A percentile compares a stretch with the other conserved stretches of the same genome.
These are phyloP conservation scores for Diaporthe amygdali DNA, from an alignment of 2,329 filamentous ascomycete species.

Conservation along the genomic window DNA sequence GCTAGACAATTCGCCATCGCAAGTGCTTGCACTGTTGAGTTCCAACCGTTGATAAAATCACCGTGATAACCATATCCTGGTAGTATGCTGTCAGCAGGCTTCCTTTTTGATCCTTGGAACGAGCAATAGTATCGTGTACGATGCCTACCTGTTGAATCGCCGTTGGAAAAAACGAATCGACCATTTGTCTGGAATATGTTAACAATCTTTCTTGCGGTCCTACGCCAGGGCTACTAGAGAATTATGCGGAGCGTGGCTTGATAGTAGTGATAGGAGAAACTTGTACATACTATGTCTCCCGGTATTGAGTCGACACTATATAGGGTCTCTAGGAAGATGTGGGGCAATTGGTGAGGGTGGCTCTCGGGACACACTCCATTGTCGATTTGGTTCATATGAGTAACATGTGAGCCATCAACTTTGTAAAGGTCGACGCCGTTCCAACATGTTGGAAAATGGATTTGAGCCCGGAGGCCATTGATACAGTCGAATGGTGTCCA, in stretches of 20 bases:
- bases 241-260: background rate
- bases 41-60: conserved; percentile 57
- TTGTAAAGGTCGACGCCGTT: conserved; percentile 60
- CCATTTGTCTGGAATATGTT: background rate
- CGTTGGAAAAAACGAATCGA: background rate
- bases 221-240: background rate
- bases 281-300: background rate
- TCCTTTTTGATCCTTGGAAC: background rate
- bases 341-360: conserved; percentile 49
- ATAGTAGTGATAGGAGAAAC: background rate
- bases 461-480: conserved; percentile 62
- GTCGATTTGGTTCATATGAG: conserved; percentile 42
- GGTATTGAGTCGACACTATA: background rate
- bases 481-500: conserved; percentile 51
- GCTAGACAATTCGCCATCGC: conserved; percentile 38
- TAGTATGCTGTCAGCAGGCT: background rate
- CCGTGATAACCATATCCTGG: conserved; percentile 56
- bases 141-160: background rate
- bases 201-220: background rate
- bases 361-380: conserved; percentile 46
- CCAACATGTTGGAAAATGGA: conserved; percentile 69
- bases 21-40: conserved; percentile 41
- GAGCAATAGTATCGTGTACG: too few species aligned
- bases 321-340: background rate
- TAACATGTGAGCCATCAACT: conserved; percentile 45